phyloP scores from a whole-genome alignment of 179 eudicot species.

The Carnegiea gigantea region DNA sequence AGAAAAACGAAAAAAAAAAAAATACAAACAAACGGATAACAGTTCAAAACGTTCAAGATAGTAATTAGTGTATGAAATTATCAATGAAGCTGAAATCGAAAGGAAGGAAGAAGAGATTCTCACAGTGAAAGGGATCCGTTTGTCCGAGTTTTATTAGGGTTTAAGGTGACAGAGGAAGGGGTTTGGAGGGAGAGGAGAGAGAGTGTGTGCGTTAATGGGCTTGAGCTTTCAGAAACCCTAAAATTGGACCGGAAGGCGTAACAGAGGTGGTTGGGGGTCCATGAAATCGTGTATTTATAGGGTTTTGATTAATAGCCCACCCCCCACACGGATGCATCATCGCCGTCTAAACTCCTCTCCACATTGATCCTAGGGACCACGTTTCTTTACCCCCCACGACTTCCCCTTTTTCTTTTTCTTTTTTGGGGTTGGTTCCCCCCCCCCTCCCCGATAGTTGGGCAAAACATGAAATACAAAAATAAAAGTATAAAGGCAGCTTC shows the following conservation, averaged over 20 bases:
- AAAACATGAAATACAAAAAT: no score
- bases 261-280: conserved; percentile 22
- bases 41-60: not conserved
- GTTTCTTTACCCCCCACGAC: not conserved
- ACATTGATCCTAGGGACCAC: not conserved
- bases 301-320: conserved; percentile 1
- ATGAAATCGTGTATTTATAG: conserved; percentile 11
- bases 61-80: not conserved
- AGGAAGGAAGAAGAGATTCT: conserved; percentile 2
- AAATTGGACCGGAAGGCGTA: conserved; percentile 30
- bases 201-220: conserved; percentile 23
- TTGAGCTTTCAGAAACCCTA: conserved; percentile 33
- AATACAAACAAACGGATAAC: not conserved
- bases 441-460: no score
- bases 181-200: conserved; percentile 25
- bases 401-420: not conserved
- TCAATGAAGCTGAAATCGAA: not conserved
- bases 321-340: not conserved
- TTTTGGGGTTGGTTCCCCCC: no score
- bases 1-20: not conserved
- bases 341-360: conserved; percentile 8
- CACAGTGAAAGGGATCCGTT: conserved; percentile 20
- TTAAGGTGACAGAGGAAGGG: conserved; percentile 18
- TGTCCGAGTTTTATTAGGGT: conserved; percentile 21
- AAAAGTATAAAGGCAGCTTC: no score